Evolutionary conservation across 2,329 filamentous ascomycete species (phyloP), one percentile per base, ranked within the genome.

Genomic region (Colletotrichum kahawae): DNA sequence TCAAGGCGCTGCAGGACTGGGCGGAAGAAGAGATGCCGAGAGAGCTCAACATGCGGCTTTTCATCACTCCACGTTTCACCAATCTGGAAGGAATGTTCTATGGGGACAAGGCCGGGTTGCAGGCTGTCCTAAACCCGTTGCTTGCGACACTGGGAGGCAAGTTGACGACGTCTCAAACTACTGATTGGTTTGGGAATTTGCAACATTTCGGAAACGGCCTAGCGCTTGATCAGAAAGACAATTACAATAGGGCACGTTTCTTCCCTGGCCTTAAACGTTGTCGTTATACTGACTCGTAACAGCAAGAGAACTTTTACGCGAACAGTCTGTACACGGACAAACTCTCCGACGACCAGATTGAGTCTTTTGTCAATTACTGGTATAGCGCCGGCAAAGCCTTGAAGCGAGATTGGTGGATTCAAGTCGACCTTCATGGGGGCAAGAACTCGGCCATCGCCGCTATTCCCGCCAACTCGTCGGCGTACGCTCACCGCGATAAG

Each of bases 401-500:
- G 67, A 76, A 66, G 60, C 80, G 80, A 21, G 82, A 83, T 71
- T 84, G 82, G 82, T 84, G 78, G 76, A 77, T 83, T 63, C 82
- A 83, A 69, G 79, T 83, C 27, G 83, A 83, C 75, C 68, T 82
- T 43, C 80, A 82, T 67, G 82, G 82, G n/a, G 82, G 82, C 43
- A 75, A 79, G 36, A 84, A 84, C 75, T 85, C 85, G 0, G 83
- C 81, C 71, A 79, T 87, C 43, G 76, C 83, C 2, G 75, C 80
- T 0, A 65, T 82, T 2, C 24, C 76, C 0, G 69, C 75, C 1
- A 31, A 78, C 7, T 78, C 78, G 5, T 83, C 84, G 2, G 81
- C 85, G 1, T 87, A 85, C 77, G 80, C 82, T 0, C 84, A 86
- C 77, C 85, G 84, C 24, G 81, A 85, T 68, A 85, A 87, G 78